Conservation (phyloP, 257 asterid genomes). For the Jacaranda copaia region DNA sequence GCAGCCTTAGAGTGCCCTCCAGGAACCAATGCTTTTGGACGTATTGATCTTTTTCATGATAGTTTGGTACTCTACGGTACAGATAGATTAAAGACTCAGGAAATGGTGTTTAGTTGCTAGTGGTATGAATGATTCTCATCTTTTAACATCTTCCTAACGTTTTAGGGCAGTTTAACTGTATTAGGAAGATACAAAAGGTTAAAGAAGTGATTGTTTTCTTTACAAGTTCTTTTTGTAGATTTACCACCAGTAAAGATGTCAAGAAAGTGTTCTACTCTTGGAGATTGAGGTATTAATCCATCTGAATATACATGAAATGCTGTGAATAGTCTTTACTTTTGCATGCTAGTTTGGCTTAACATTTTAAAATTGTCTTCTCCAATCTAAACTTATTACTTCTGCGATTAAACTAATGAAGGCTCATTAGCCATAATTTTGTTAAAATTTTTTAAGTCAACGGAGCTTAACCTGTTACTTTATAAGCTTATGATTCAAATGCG, state of each 20-base stretch:
- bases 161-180: constrained; percentile 17
- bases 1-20: constrained; percentile 94
- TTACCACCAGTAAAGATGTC: neutral
- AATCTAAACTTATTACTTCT: neutral
- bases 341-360: neutral
- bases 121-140: neutral
- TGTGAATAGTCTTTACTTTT: neutral
- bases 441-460: too few relatives aligned
- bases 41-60: constrained; percentile 66
- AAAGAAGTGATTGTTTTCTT: neutral
- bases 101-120: constrained; percentile 59
- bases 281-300: neutral
- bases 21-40: constrained; percentile 74
- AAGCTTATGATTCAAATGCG: too few relatives aligned
- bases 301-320: constrained; percentile 16
- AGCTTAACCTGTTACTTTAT: too few relatives aligned
- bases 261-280: neutral
- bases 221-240: neutral
- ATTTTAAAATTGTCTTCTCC: too few relatives aligned
- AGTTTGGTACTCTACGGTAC: constrained; percentile 64
- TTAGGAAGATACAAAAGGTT: neutral
- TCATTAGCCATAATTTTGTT: too few relatives aligned
- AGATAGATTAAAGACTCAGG: constrained; percentile 67
- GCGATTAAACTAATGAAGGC: too few relatives aligned
- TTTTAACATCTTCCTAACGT: constrained; percentile 6